phyloP scores from a whole-genome alignment of 2,329 filamentous ascomycete species.

The Davidsoniella australis region DNA sequence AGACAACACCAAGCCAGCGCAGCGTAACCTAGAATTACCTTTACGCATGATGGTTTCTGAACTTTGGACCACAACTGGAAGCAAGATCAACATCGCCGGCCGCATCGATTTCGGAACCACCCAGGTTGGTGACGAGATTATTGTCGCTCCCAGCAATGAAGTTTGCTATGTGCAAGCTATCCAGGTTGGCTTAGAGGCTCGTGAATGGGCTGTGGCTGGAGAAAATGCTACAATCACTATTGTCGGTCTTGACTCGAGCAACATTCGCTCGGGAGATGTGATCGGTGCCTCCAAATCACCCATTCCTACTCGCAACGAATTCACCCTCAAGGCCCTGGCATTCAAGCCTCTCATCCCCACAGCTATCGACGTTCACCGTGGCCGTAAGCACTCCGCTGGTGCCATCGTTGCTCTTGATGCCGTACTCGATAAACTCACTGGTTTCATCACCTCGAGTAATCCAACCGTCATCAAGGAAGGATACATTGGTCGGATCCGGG shows the following conservation, averaged over 20 bases:
- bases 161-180: conserved; percentile 67
- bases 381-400: conserved; percentile 63
- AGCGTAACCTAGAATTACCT: conserved; percentile 55
- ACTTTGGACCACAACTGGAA: conserved; percentile 63
- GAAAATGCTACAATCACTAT: conserved; percentile 79
- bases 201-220: conserved; percentile 83
- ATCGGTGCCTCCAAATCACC: conserved; percentile 55
- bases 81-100: conserved; percentile 70
- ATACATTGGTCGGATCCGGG: conserved; percentile 55
- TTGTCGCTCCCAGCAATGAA: conserved; percentile 68
- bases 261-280: conserved; percentile 72
- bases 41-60: conserved; percentile 77
- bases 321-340: conserved; percentile 70
- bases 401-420: conserved; percentile 56
- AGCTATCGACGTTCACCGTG: conserved; percentile 75
- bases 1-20: conserved; percentile 58
- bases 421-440: conserved; percentile 61
- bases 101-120: conserved; percentile 70
- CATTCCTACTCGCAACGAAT: conserved; percentile 52
- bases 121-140: conserved; percentile 65
- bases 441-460: conserved; percentile 62
- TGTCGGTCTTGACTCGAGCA: conserved; percentile 65
- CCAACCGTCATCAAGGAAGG: conserved; percentile 71
- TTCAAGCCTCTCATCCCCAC: conserved; percentile 84
- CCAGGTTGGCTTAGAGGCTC: conserved; percentile 53